A percentile compares a stretch with the other conserved stretches of the same genome.
phyloP scores from a whole-genome alignment of 495 filamentous ascomycete species.

The Xylaria curta region DNA sequence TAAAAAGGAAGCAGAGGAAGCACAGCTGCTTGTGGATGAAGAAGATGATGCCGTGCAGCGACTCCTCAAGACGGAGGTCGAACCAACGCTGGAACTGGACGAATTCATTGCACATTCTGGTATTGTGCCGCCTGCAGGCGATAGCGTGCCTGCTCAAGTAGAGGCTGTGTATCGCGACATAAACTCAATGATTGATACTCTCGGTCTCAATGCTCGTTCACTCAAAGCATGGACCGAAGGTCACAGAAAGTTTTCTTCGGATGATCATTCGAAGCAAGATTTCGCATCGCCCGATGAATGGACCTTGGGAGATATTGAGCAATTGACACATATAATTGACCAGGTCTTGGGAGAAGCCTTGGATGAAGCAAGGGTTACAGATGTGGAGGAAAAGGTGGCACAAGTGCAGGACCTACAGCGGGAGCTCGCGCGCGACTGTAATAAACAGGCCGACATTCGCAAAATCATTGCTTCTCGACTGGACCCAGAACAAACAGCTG shows the following conservation, averaged over 20 bases:
- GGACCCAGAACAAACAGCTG: constrained; percentile 67
- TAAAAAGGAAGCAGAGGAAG: constrained; percentile 55
- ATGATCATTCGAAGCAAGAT: constrained; percentile 58
- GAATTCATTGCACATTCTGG: constrained; percentile 76
- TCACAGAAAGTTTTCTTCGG: constrained; percentile 60
- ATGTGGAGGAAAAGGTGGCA: constrained; percentile 67
- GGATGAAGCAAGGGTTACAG: constrained; percentile 66
- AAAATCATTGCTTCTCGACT: constrained; percentile 67
- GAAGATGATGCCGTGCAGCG: constrained; percentile 63
- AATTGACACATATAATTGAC: constrained; percentile 64
- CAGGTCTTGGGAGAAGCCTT: constrained; percentile 62
- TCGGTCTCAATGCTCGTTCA: constrained; percentile 84
- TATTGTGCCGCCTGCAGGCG: constrained; percentile 61
- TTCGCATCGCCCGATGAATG: constrained; percentile 71
- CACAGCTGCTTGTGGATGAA: constrained; percentile 56
- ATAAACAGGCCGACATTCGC: constrained; percentile 74
- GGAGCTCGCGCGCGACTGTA: constrained; percentile 70
- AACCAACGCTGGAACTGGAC: constrained; percentile 58
- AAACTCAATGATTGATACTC: constrained; percentile 93
- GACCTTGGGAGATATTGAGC: constrained; percentile 71
- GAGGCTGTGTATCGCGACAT: constrained; percentile 90
- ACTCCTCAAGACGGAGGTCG: constrained; percentile 52
- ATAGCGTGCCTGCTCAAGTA: constrained; percentile 75
- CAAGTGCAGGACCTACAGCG: constrained; percentile 65
- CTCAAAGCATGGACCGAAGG: constrained; percentile 74